These are phyloP conservation scores for Tolypocladium tundrense DNA, from an alignment of 2,329 filamentous ascomycete genomes.

Conservation along the genomic window DNA sequence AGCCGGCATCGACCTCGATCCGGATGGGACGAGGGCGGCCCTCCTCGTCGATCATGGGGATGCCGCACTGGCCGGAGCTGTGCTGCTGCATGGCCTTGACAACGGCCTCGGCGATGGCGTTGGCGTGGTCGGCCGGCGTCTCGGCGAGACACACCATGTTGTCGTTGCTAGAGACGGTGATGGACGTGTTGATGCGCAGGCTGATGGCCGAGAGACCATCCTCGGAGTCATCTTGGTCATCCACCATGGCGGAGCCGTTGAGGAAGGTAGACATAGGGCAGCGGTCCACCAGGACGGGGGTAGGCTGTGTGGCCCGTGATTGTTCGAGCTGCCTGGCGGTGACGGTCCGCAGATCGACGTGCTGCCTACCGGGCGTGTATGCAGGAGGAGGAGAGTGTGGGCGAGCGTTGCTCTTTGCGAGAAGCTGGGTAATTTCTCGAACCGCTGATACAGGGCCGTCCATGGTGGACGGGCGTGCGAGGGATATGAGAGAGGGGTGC, in stretches of 20 bases:
- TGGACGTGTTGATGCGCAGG: slow-evolving; percentile 36
- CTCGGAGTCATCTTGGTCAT: slow-evolving; percentile 8
- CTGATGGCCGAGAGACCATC: slow-evolving; percentile 27
- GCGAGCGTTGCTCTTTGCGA: background rate
- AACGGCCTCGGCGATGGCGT: slow-evolving; percentile 32
- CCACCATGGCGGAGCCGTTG: slow-evolving; percentile 5
- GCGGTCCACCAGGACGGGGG: background rate
- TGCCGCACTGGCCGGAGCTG: slow-evolving; percentile 25
- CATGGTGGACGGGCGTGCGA: background rate
- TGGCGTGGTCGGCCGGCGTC: slow-evolving; percentile 27
- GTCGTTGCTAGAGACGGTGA: slow-evolving; percentile 34
- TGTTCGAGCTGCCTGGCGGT: slow-evolving; percentile 9
- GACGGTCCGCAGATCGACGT: slow-evolving; percentile 7
- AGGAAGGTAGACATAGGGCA: background rate
- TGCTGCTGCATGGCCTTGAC: slow-evolving; percentile 32
- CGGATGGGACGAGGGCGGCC: slow-evolving; percentile 30
- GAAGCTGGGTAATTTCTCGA: background rate
- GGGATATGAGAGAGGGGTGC: background rate
- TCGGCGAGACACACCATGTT: slow-evolving; percentile 36
- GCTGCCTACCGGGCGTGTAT: slow-evolving; percentile 14
- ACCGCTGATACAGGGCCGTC: background rate
- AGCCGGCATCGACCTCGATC: slow-evolving; percentile 33
- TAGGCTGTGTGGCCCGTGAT: slow-evolving; percentile 1
- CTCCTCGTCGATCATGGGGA: slow-evolving; percentile 36
- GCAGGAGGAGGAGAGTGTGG: slow-evolving; percentile 16